Evolutionary conservation across 2,329 filamentous ascomycete species (phyloP).

Genomic region (Neofusicoccum kwambonambiense): DNA sequence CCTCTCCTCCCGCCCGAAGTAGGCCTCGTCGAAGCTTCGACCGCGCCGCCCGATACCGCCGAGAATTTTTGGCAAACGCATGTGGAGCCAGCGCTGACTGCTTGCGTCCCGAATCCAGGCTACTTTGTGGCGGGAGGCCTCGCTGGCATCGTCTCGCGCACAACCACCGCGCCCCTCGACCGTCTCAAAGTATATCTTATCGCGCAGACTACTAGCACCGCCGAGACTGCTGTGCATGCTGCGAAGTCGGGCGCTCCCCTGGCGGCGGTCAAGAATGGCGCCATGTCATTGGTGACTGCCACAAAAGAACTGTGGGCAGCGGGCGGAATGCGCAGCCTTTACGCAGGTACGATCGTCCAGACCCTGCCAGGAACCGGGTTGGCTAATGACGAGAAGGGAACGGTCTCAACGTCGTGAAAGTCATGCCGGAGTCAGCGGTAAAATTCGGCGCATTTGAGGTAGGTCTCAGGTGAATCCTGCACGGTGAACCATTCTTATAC

Average conservation of each 20-base stretch:
- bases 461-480: conserved; percentile 23
- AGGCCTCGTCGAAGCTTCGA: conserved; percentile 20
- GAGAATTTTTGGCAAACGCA: conserved; percentile 26
- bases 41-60: conserved; percentile 22
- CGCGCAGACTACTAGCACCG: conserved; percentile 74
- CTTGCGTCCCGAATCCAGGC: conserved; percentile 77
- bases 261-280: conserved; percentile 63
- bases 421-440: conserved; percentile 98
- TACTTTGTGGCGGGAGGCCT: conserved; percentile 96
- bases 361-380: not conserved
- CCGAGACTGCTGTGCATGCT: conserved; percentile 60
- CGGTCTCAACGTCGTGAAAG: conserved; percentile 92
- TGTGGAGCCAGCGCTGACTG: conserved; percentile 53
- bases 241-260: conserved; percentile 69
- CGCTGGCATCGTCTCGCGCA: conserved; percentile 91
- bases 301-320: conserved; percentile 77
- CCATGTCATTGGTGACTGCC: conserved; percentile 69
- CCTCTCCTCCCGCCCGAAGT: conserved; percentile 30
- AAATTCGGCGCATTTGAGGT: conserved; percentile 96
- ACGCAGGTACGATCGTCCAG: conserved; percentile 67
- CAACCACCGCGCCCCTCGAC: conserved; percentile 92
- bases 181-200: conserved; percentile 97
- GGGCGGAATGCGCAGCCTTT: conserved; percentile 84
- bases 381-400: conserved; percentile 63
- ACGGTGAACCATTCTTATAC: conserved; percentile 20